phyloP scores from a whole-genome alignment of 768 basidiomycete species.

The Boletus patriciae region DNA sequence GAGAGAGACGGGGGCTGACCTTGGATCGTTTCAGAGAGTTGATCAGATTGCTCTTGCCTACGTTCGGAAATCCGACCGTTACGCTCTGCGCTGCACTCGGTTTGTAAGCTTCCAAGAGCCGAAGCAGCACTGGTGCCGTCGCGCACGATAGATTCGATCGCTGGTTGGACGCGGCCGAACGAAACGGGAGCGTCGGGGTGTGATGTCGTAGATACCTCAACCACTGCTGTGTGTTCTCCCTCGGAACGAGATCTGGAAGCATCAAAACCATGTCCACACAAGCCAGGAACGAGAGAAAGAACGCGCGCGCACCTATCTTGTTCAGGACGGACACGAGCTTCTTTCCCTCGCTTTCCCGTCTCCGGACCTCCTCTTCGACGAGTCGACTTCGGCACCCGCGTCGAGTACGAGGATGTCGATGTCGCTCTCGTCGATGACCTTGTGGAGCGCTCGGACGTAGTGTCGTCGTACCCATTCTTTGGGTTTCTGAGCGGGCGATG shows the following conservation, averaged over 20 bases:
- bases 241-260: slow-evolving; percentile 78
- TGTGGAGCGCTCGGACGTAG: slow-evolving; percentile 79
- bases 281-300: not conserved
- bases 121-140: slow-evolving; percentile 74
- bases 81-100: slow-evolving; percentile 63
- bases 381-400: slow-evolving; percentile 90
- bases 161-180: slow-evolving; percentile 72
- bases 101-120: slow-evolving; percentile 81
- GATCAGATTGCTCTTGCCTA: slow-evolving; percentile 93
- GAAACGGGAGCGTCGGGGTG: slow-evolving; percentile 92
- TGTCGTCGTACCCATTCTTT: slow-evolving; percentile 70
- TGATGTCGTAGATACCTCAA: slow-evolving; percentile 87
- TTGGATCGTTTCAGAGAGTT: slow-evolving; percentile 88
- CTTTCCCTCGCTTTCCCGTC: slow-evolving; percentile 86
- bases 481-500: slow-evolving; percentile 43
- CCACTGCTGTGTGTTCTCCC: slow-evolving; percentile 87
- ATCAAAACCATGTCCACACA: not conserved
- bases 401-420: slow-evolving; percentile 89
- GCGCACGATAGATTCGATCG: slow-evolving; percentile 77
- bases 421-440: slow-evolving; percentile 92
- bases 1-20: slow-evolving; percentile 41
- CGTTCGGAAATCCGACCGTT: slow-evolving; percentile 94
- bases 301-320: slow-evolving; percentile 78
- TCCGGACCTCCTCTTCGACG: slow-evolving; percentile 91
- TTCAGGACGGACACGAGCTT: slow-evolving; percentile 93